Evolutionary conservation across 257 asterid genomes (phyloP).

Genomic region (Phtheirospermum japonicum): DNA sequence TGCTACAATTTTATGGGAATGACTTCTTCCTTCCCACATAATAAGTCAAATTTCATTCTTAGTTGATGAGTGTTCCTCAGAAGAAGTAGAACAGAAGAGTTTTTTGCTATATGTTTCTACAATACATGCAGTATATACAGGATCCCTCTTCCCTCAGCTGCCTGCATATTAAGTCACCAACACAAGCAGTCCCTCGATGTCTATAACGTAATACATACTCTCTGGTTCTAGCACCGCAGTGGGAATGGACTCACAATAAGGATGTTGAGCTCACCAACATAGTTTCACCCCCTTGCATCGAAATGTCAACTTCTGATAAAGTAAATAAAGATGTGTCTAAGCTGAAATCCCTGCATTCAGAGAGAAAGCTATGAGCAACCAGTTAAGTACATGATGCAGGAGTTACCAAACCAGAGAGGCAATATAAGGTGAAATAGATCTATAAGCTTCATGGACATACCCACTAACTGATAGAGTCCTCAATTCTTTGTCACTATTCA

Average conservation of each 20-base stretch:
- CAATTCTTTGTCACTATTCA: slow-evolving; percentile 41
- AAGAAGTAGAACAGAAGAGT: not conserved
- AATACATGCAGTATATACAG: slow-evolving; percentile 17
- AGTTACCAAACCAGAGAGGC: slow-evolving; percentile 13
- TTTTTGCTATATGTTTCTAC: not conserved
- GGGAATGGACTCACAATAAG: slow-evolving; percentile 19
- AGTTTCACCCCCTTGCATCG: slow-evolving; percentile 67
- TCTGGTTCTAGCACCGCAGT: slow-evolving; percentile 14
- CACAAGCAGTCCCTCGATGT: not conserved
- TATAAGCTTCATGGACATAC: slow-evolving; percentile 44
- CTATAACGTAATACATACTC: slow-evolving; percentile 1
- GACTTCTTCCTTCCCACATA: not conserved
- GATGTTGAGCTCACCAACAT: slow-evolving; percentile 55
- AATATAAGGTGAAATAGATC: slow-evolving; percentile 15
- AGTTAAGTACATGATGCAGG: slow-evolving; percentile 17
- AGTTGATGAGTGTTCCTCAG: slow-evolving; percentile 1
- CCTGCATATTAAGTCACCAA: not conserved
- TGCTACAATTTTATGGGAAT: not conserved
- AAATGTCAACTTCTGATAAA: slow-evolving; percentile 68
- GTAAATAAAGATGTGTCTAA: slow-evolving; percentile 53
- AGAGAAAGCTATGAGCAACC: slow-evolving; percentile 26
- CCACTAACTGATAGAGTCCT: slow-evolving; percentile 45
- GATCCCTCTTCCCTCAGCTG: slow-evolving; percentile 7
- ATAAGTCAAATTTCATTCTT: slow-evolving; percentile 17
- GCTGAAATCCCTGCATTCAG: slow-evolving; percentile 54